Percentiles rank a stretch among this genome's conserved stretches.
Conservation (phyloP, 768 basidiomycete genomes). For the Kwoniella newhampshirensis region DNA sequence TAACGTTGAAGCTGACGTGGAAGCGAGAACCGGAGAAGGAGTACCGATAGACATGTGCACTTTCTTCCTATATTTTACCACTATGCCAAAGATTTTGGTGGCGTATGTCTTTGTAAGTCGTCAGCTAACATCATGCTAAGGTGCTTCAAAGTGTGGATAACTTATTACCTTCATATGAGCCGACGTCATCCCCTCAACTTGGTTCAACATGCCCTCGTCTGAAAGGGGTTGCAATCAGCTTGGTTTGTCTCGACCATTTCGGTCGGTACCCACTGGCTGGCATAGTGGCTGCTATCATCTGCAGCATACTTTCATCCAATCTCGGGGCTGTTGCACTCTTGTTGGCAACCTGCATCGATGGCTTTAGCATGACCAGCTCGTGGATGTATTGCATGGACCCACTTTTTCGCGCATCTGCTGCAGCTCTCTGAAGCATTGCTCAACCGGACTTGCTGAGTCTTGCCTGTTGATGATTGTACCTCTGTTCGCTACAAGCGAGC, state of each 20-base stretch:
- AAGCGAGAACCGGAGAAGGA: neutral
- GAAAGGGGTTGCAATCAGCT: neutral
- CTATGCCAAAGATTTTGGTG: conserved; percentile 11
- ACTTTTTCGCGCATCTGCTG: conserved; percentile 28
- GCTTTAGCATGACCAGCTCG: too few species aligned
- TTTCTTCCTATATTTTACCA: conserved; percentile 21
- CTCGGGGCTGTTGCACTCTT: conserved; percentile 31
- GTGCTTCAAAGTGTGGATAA: too few species aligned
- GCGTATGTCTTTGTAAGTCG: conserved; percentile 12
- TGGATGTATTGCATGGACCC: neutral
- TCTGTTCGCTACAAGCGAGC: neutral
- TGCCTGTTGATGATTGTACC: conserved; percentile 15
- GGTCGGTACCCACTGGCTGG: conserved; percentile 39
- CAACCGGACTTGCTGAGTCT: conserved; percentile 26
- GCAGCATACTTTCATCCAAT: conserved; percentile 36
- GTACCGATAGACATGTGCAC: neutral
- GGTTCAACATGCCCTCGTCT: conserved; percentile 23
- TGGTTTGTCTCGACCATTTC: neutral
- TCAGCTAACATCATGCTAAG: conserved; percentile 3
- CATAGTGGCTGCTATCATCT: conserved; percentile 44
- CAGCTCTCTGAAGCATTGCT: conserved; percentile 31
- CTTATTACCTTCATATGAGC: conserved; percentile 31
- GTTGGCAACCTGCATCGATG: conserved; percentile 16
- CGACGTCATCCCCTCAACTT: conserved; percentile 42
- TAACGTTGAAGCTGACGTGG: neutral